Evolutionary conservation across 495 filamentous ascomycete species (phyloP), one percentile per base, ranked within the genome.

Genomic region (Aspergillus asperescens): DNA sequence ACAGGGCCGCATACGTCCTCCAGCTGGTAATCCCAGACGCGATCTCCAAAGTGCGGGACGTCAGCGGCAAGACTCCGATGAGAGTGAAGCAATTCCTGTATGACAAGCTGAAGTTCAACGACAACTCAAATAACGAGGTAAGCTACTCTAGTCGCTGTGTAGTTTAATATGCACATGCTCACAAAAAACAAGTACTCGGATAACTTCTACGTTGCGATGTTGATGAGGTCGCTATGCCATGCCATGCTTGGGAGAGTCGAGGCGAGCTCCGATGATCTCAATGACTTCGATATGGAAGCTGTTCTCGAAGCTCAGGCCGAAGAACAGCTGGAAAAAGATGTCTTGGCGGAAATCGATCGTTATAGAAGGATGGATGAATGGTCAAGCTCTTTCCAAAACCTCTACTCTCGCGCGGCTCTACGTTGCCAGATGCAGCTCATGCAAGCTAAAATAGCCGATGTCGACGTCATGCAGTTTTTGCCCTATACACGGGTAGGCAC

Each of bases 291-390:
- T 41, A 78, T 78, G 71, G 65, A 73, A 15, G 64, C 65, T 7
- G 64, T 72, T 37, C 45, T 80, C 34, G 75, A 80, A 27, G 76
- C 81, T n/a, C 72, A 76, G 20, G 81, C 82, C 16, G 77, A 82
- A 52, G 72, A 77, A n/a, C 65, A 75, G 24, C 84, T 93, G 34
- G 80, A 87, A 51, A 79, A 80, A 35, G 78, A 81, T 38, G 86
- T 86, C 2, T 66, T 95, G 13, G 84, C 86, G 31, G 90, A 95
- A 63, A 88, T 99, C 39, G 88, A 96, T 51, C 81, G 94, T 44
- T 88, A 92, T 61, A 81, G 90, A 41, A 82, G 92, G 38, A 89
- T 94, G 77, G 93, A 99, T 60, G 90, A 96, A 68, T 97, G 90
- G 84, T 87, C 86, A 0, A 81, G 84, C 28, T 94, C 90, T 0